These are phyloP conservation scores for Lupinus albus DNA, from an alignment of 306 rosid species.

Conservation along the genomic window DNA sequence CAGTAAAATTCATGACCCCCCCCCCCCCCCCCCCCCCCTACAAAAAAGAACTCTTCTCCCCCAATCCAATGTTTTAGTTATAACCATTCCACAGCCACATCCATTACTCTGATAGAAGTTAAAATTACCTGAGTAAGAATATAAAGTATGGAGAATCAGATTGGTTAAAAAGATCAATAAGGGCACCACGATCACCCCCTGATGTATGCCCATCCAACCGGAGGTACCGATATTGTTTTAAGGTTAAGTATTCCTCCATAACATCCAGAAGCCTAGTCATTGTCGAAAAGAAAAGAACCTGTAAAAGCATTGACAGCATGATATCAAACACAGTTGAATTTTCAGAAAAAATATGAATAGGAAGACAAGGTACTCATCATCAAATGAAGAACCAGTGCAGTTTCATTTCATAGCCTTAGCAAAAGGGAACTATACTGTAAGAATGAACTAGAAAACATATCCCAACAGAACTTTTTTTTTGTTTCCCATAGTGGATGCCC, in stretches of 20 bases:
- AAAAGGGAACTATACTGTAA: conserved; percentile 34
- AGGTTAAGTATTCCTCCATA: conserved; percentile 94
- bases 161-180: conserved; percentile 75
- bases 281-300: conserved; percentile 99
- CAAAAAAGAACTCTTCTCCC: too few relatives aligned
- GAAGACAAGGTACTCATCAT: background rate
- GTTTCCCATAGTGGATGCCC: too few relatives aligned
- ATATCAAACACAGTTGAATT: conserved; percentile 30
- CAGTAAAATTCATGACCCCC: too few relatives aligned
- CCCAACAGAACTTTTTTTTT: background rate
- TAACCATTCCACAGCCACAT: conserved; percentile 16
- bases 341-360: conserved; percentile 3
- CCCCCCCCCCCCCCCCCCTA: background rate
- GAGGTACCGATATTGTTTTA: conserved; percentile 85
- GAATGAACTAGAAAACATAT: background rate
- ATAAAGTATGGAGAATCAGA: conserved; percentile 84
- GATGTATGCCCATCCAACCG: conserved; percentile 98
- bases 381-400: background rate
- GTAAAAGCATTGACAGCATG: conserved; percentile 36
- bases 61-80: background rate
- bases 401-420: conserved; percentile 25
- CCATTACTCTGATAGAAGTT: conserved; percentile 16
- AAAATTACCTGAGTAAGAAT: conserved; percentile 84
- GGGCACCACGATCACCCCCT: conserved; percentile 94
- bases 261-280: conserved; percentile 99